Base-by-base conservation (phyloP, 306 rosid species). In the Pachyrhizus erosus region DNA sequence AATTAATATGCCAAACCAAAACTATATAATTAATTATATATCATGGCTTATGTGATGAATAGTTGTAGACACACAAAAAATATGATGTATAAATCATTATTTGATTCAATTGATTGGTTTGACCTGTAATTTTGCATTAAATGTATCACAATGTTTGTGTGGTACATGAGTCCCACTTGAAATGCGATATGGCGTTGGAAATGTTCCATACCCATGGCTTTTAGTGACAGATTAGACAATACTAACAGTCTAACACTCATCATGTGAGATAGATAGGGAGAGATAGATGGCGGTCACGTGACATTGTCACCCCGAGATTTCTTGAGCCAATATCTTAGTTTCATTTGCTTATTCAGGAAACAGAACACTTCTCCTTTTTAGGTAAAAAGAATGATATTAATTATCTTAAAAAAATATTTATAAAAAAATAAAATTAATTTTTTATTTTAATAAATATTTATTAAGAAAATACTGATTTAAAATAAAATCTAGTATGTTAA, bases 101-200 rank as follows among this genome's bases (percentile, higher is more conserved):
- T 39, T 75, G 71, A 54, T 54, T 54, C 5, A 54, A 20, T 24
- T 11, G 66, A 55, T 40, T 75, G 77, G 71, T 60, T 68, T 67
- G 82, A 68, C 86, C 21, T 45, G 9, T 55, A 17, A 42, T 42
- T 82, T n/a, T 20, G 49, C 40, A 45, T 76, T 68, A 61, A 62
- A 65, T 2, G 7, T 57, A 37, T 73, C 60, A 81, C 51, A 11
- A 34, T 10, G 31, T 23, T 45, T 9, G 29, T 15, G 29, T 6
- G 23, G 20, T 62, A 27, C 10, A 45, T 52, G 78, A 54, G 54
- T 68, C 77, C 86, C 86, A 55, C 78, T 43, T 15, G 82, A 45
- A 55, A 76, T 45, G 20, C 0, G 9, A 55, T 15, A 42, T 42
- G 26, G 33, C 49, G 48, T 74, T 51, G 61, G 70, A 65, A 76